phyloP scores from a whole-genome alignment of 139 green algal genomes.

The Spirogloea muscicola region DNA sequence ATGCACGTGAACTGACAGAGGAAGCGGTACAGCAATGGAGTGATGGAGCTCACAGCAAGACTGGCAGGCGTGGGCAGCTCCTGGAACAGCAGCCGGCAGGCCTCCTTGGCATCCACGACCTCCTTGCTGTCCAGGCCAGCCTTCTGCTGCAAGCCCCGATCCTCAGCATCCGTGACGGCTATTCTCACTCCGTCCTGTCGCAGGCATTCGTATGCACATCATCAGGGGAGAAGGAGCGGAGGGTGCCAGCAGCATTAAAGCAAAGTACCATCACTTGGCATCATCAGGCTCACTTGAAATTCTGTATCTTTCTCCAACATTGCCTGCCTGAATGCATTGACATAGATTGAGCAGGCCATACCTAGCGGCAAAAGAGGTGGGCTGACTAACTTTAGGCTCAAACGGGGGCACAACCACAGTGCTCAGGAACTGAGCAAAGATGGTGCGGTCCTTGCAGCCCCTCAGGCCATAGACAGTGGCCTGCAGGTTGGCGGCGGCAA shows the following conservation, averaged over 20 bases:
- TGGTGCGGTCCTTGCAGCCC: slow-evolving; percentile 20
- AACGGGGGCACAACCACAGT: slow-evolving; percentile 17
- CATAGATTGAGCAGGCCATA: too few species aligned
- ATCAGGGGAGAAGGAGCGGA: too few species aligned
- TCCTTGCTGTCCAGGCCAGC: neutral
- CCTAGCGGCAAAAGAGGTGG: too few species aligned
- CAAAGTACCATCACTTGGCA: too few species aligned
- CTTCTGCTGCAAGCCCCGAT: neutral
- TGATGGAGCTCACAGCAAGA: slow-evolving; percentile 3
- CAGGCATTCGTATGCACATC: too few species aligned
- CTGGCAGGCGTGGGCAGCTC: slow-evolving; percentile 35
- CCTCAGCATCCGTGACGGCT: slow-evolving; percentile 30
- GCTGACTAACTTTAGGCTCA: slow-evolving; percentile 27
- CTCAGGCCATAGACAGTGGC: slow-evolving; percentile 47
- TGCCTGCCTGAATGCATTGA: too few species aligned
- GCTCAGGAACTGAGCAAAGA: neutral
- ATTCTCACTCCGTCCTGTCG: slow-evolving; percentile 43
- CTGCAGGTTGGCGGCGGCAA: slow-evolving; percentile 49
- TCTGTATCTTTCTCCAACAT: too few species aligned
- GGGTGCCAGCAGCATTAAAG: too few species aligned
- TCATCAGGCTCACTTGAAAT: too few species aligned
- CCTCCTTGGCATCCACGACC: neutral
- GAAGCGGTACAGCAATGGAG: too few species aligned
- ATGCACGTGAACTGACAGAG: too few species aligned
- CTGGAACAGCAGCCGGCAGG: slow-evolving; percentile 15